Base-by-base conservation (phyloP, 441 rosid species). In the Jatropha multifida region DNA sequence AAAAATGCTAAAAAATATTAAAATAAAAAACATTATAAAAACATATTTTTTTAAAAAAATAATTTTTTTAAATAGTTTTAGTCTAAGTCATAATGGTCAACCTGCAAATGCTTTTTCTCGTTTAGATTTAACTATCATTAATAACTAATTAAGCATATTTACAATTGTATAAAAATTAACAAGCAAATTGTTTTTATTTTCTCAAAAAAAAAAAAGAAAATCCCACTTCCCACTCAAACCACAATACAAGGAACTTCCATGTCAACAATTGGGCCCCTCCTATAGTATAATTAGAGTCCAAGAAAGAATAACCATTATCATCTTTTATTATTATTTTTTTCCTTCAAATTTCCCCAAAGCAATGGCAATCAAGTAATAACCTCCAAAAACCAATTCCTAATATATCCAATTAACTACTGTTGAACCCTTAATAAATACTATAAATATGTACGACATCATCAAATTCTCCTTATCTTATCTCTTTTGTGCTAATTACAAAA, bases 281-380 rank as follows among this genome's bases (percentile, higher is more conserved):
- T 5, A 12, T 40, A 54, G 77, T 26, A 74, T 41, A 74, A 65
- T 63, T 65, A 26, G 54, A 38, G 63, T 66, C 77, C 55, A 74
- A 65, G 71, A 65, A 66, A 74, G 77, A 52, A 74, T 65, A 18
- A 64, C 63, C 26, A 15, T 68, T 13, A 48, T 68, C 71, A 68
- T 49, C 41, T 49, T 13, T 23, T 6, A 26, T 26, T 15, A 58
- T 1, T 5, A 58, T 3, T 11, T 4, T 13, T 62, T 62, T 1
- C 2, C 32, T 13, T 65, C 40, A 15, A 32, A 5, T 63, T 27
- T 5, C 37, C 4, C 13, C 12, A 38, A 38, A 40, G 1, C 7
- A 65, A 41, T 17, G 49, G 49, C 48, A 40, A 65, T 40, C 32
- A 20, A 9, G 41, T 65, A n/a, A 20, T 65, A n/a, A 20, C 3